Percentiles rank a stretch among this genome's conserved stretches.
Conservation (phyloP, 2,329 filamentous ascomycete genomes). For the Trichoderma hamatum region DNA sequence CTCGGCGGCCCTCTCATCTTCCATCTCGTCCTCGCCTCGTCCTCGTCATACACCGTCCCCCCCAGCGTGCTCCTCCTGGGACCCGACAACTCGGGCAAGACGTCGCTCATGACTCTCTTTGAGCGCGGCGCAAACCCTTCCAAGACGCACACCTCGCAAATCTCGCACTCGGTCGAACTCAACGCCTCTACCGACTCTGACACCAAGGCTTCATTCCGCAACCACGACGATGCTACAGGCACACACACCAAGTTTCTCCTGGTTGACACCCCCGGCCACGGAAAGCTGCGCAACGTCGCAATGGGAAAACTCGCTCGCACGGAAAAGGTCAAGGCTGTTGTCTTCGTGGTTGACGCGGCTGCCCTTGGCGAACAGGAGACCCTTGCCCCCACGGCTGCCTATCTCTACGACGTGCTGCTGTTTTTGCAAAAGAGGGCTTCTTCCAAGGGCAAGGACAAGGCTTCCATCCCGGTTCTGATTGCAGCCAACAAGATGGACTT, state of each 20-base stretch:
- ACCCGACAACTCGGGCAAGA: constrained; percentile 84
- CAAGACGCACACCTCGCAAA: constrained; percentile 60
- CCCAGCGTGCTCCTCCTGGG: constrained; percentile 82
- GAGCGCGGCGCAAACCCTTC: constrained; percentile 55
- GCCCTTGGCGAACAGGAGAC: constrained; percentile 61
- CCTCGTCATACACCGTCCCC: constrained; percentile 64
- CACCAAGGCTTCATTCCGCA: constrained; percentile 51
- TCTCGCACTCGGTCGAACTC: constrained; percentile 56
- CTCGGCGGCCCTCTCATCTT: constrained; percentile 75
- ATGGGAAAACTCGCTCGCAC: constrained; percentile 52
- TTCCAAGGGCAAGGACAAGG: constrained; percentile 39
- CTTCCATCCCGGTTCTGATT: constrained; percentile 71
- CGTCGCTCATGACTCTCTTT: constrained; percentile 76
- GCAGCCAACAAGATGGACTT: constrained; percentile 96
- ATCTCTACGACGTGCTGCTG: constrained; percentile 88
- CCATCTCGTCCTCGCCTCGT: constrained; percentile 72
- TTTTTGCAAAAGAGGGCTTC: constrained; percentile 74
- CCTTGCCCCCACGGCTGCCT: constrained; percentile 75
- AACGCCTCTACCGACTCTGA: constrained; percentile 53
- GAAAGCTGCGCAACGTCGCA: constrained; percentile 80
- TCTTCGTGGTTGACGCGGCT: constrained; percentile 89
- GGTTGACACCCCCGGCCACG: constrained; percentile 91
- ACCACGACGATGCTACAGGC: constrained; percentile 59
- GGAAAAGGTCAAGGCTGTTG: constrained; percentile 67
- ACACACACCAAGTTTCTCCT: constrained; percentile 72